Base-by-base conservation (phyloP, 1,284 basidiomycete species). In the Pseudozyma hubeiensis region DNA sequence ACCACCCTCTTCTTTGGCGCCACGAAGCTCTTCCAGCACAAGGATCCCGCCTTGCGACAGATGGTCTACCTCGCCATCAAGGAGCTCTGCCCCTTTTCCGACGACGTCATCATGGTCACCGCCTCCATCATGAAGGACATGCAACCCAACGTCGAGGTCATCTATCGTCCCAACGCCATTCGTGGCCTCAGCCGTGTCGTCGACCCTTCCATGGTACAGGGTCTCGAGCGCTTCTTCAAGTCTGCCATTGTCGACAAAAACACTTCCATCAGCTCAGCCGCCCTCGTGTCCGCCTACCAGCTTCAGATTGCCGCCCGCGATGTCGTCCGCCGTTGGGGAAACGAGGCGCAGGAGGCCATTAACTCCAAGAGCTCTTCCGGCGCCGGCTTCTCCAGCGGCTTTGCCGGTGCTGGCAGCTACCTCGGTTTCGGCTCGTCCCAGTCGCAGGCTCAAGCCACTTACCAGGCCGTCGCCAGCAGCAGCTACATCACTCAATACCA, bases 111-210 rank as follows among this genome's bases (percentile, higher is more conserved):
- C 82, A 99, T 99, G 94, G 95, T 98, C 78, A 99, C 97, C 7
- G 94, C 93, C 83, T 97, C 94, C 83, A 99, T 99, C 86, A 98
- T 98, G 95, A 99, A 99, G 88, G 96, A 99, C 84, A 99, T 99
- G 93, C 96, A 99, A 84, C 93, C 95, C 53, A 98, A 98, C 85
- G 92, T 94, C 53, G 97, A 99, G 85, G 96, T 98, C 82, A 94
- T 99, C 77, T 99, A 99, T 87, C 89, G 97, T 64, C 93, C 97
- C 41, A 99, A 99, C 85, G 93, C 97, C 34, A 99, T 99, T 77
- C 91, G 97, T 79, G 94, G 96, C 5, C 88, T 99, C 16, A 95
- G 94, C 86, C 89, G 94, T 64, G 96, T 99, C 84, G 97, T 98
- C 80, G 97, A 99, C 85, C 92, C 93, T 17, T 94, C 93, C 39